Percentiles rank a stretch among this genome's conserved stretches.
Conservation (phyloP, 768 basidiomycete genomes). For the Naganishia randhawae region DNA sequence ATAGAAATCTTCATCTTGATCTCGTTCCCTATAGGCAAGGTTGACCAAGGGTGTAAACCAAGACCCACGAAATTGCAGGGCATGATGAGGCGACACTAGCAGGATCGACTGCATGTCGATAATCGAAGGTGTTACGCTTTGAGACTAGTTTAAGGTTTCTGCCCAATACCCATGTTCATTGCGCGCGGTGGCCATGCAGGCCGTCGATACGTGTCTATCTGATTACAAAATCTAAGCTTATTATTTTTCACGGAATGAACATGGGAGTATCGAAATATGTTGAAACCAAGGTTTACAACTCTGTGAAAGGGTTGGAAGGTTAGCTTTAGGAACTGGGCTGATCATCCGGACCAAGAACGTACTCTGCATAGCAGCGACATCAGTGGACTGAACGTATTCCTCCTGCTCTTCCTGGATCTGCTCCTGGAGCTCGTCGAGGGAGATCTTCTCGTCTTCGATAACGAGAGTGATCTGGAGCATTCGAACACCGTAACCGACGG, state of each 20-base stretch:
- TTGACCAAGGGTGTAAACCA: too few species aligned
- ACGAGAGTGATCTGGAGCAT: conserved; percentile 75
- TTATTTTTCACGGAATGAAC: conserved; percentile 13
- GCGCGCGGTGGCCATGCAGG: conserved; percentile 14
- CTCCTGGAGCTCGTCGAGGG: conserved; percentile 88
- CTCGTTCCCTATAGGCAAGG: too few species aligned
- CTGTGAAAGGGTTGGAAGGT: not conserved
- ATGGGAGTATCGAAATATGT: not conserved
- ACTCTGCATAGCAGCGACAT: conserved; percentile 87
- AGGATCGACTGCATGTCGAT: too few species aligned
- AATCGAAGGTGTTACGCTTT: too few species aligned
- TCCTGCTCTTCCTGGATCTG: conserved; percentile 62
- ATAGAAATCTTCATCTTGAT: too few species aligned
- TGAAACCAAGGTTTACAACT: conserved; percentile 22
- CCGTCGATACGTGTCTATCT: conserved; percentile 22
- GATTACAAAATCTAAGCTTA: conserved; percentile 11
- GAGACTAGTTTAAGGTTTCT: not conserved
- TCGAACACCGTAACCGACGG: conserved; percentile 61
- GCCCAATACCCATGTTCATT: conserved; percentile 8
- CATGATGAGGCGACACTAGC: too few species aligned
- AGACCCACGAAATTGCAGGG: too few species aligned
- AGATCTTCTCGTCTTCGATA: conserved; percentile 89
- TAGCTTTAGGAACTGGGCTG: not conserved
- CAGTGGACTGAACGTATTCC: conserved; percentile 71
- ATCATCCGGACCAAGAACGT: not conserved